Base-by-base conservation (phyloP, 176 grass and related monocot genomes). In the Olyra latifolia region DNA sequence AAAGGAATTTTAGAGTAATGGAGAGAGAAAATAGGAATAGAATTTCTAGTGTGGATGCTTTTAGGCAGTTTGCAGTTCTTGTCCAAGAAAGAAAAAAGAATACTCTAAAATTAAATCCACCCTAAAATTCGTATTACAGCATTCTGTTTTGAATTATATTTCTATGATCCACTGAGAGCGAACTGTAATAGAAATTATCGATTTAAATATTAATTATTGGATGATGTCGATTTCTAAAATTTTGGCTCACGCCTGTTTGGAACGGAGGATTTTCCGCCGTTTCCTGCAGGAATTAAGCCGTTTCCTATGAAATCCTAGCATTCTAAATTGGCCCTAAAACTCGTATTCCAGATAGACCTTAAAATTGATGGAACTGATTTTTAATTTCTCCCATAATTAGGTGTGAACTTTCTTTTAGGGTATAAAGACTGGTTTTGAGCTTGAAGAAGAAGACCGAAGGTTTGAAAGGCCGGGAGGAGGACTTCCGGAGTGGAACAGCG, bases 371-470 rank as follows among this genome's bases (percentile, higher is more conserved):
- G 40, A 35, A 14, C 14, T 7, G 8, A 47, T 76, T 69, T 13
- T 0, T 38, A 42, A 10, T 57, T 56, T 13, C 10, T 2, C 44
- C 12, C 27, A 5, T 43, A 9, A 44, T 28, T 25, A 14, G 23
- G 30, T 16, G 80, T 64, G 45, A 52, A 27, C 6, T 60, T 64
- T 57, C 28, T 9, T 57, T 42, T 9, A 12, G 56, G n/a, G 62
- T 52, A 50, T 9, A 10, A 32, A 48, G 28, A 12, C 29, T 13
- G 10, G 20, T n/a, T n/a, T n/a, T n/a, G 0, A 5, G 66, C 67
- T 67, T 60, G 80, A 79, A 79, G 60, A 30, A 11, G 86, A 70
- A 35, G 32, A 27, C 20, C 3, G 20, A 30, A 62, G 20, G 57
- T 44, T 41, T 73, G 69, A 79, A 80, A 80, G n/a, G 1, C 74